These are phyloP conservation scores for Ophiobolus disseminans DNA, from an alignment of 2,329 filamentous ascomycete species.

Conservation along the genomic window DNA sequence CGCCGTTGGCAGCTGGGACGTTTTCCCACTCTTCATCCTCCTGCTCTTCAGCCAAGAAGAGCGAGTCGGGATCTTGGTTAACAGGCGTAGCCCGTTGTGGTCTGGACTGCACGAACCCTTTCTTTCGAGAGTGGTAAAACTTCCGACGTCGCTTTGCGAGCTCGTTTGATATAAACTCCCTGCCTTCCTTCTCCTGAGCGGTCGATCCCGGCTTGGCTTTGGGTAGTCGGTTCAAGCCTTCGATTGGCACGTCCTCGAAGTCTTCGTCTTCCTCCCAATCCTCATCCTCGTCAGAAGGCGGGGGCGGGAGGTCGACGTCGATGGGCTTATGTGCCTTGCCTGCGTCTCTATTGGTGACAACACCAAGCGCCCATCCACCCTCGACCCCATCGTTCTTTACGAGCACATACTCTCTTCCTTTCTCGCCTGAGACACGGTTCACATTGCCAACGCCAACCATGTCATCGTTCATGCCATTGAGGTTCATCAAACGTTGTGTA, in stretches of 20 bases:
- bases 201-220: constrained; percentile 56
- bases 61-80: constrained; percentile 56
- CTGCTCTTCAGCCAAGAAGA: constrained; percentile 61
- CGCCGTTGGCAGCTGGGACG: constrained; percentile 54
- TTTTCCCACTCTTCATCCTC: constrained; percentile 53
- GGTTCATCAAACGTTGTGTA: constrained; percentile 91
- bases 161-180: constrained; percentile 45
- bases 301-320: constrained; percentile 75
- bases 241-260: constrained; percentile 92
- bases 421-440: constrained; percentile 79
- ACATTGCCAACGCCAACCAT: constrained; percentile 68
- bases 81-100: constrained; percentile 28
- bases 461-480: constrained; percentile 87
- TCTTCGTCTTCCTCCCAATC: constrained; percentile 76
- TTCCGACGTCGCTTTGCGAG: constrained; percentile 55
- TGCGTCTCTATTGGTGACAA: constrained; percentile 84
- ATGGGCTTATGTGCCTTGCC: constrained; percentile 87
- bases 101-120: constrained; percentile 18
- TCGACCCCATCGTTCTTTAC: constrained; percentile 96
- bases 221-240: constrained; percentile 84
- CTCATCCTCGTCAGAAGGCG: constrained; percentile 62
- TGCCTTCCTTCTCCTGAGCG: constrained; percentile 40
- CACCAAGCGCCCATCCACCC: constrained; percentile 93
- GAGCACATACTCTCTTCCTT: constrained; percentile 90
- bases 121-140: constrained; percentile 54